A percentile compares a stretch with the other conserved stretches of the same genome.
These are phyloP conservation scores for Cryoendolithus antarcticus DNA, from an alignment of 2,329 filamentous ascomycete species.

Conservation along the genomic window DNA sequence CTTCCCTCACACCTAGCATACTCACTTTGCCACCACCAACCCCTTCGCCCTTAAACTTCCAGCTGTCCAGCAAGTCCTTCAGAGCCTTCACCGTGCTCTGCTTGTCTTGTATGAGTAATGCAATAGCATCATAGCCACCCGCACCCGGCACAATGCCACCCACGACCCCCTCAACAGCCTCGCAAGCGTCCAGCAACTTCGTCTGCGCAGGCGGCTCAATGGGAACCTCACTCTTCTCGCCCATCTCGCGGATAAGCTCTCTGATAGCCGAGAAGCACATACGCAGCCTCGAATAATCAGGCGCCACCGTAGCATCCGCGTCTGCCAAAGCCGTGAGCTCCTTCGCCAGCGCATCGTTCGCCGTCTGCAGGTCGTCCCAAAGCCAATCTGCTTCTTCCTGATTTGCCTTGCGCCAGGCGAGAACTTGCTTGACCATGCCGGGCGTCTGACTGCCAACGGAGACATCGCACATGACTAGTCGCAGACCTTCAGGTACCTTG, in stretches of 20 bases:
- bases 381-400: slow-evolving; percentile 51
- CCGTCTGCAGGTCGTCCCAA: slow-evolving; percentile 62
- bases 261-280: slow-evolving; percentile 40
- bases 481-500: slow-evolving; percentile 58
- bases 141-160: slow-evolving; percentile 90
- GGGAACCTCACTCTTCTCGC: slow-evolving; percentile 58
- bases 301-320: slow-evolving; percentile 31
- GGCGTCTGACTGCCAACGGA: slow-evolving; percentile 89
- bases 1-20: slow-evolving; percentile 57
- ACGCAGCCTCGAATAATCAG: slow-evolving; percentile 41
- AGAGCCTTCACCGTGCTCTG: slow-evolving; percentile 49
- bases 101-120: slow-evolving; percentile 65
- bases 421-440: slow-evolving; percentile 85
- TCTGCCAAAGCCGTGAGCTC: slow-evolving; percentile 46
- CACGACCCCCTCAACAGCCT: slow-evolving; percentile 61
- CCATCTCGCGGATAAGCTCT: slow-evolving; percentile 62
- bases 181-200: slow-evolving; percentile 64
- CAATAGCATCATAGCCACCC: slow-evolving; percentile 84
- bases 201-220: slow-evolving; percentile 86
- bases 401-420: slow-evolving; percentile 64
- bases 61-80: slow-evolving; percentile 50
- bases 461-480: slow-evolving; percentile 88
- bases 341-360: slow-evolving; percentile 58
- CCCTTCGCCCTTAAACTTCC: slow-evolving; percentile 39
- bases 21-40: slow-evolving; percentile 45